Evolutionary conservation across 768 basidiomycete species (phyloP), one percentile per base, ranked within the genome.

Genomic region (Clitopilus hobsonii): DNA sequence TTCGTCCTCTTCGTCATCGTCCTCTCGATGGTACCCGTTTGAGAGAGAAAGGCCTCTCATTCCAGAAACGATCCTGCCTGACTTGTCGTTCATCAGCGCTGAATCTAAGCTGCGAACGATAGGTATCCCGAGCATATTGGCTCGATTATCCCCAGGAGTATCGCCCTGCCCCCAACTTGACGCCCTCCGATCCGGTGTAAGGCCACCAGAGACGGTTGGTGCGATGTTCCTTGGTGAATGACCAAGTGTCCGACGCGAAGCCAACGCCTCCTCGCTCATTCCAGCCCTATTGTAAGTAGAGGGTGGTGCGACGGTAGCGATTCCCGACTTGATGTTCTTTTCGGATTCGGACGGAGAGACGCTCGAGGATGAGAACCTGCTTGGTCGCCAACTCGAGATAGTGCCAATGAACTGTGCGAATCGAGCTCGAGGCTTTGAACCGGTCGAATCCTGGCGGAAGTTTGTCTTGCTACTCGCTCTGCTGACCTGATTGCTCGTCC

Each of bases 121-220:
- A 45, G 41, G 41, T 45, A 45, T 45, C 11, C 41, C 41, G 41
- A 45, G 41, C 16, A 45, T 20, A 20, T 69, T 69, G 51, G 60
- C 58, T n/a, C n/a, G n/a, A 56, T 69, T 67, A 60, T 75, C 73
- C 22, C 58, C 51, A n/a, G 63, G 63, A 65, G 76, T 59, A 69
- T 72, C 83, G 18, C 71, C 74, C 50, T 72, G 71, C 0, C 82
- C 84, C 85, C 85, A 86, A 61, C 84, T 86, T 50, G 84, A 83
- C 8, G 86, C 85, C 5, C 86, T 74, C 56, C 80, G 74, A 24
- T 80, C 82, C 27, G 76, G 74, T 1, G 71, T 76, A 11, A 75
- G 60, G 1, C 61, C 32, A 1, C 65, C 63, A 26, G 54, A 64
- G n/a, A 51, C 53, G 28, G 41, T 16, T 13, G 3, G 8, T 16